Conservation (phyloP, 805 yeast genomes). For the Nakazawaea ernobii region DNA sequence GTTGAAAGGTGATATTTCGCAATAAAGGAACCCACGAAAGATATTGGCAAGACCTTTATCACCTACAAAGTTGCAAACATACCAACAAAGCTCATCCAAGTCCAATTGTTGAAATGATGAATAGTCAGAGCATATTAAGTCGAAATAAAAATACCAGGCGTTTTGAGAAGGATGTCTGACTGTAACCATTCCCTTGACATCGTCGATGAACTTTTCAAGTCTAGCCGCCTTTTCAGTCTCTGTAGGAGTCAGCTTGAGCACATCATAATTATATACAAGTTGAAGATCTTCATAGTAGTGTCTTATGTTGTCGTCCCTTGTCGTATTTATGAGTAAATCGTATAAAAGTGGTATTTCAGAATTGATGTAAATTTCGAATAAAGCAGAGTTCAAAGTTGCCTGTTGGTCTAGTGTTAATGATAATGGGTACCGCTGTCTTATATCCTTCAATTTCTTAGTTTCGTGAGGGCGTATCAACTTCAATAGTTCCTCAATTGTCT, state of each 20-base stretch:
- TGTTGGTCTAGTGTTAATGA: slow-evolving; percentile 34
- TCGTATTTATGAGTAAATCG: slow-evolving; percentile 47
- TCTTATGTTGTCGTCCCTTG: slow-evolving; percentile 52
- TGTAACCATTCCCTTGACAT: slow-evolving; percentile 68
- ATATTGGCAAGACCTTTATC: slow-evolving; percentile 53
- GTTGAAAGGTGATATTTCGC: slow-evolving; percentile 65
- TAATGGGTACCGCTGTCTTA: slow-evolving; percentile 43
- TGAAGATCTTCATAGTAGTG: slow-evolving; percentile 51
- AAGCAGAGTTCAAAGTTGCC: slow-evolving; percentile 29
- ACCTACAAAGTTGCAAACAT: slow-evolving; percentile 48
- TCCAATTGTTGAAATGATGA: slow-evolving; percentile 44
- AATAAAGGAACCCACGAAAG: slow-evolving; percentile 55
- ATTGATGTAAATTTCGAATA: slow-evolving; percentile 42
- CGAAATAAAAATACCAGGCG: slow-evolving; percentile 72
- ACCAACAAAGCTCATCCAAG: slow-evolving; percentile 38
- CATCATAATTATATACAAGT: slow-evolving; percentile 49
- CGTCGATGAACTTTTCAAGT: slow-evolving; percentile 39
- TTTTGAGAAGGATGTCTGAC: slow-evolving; percentile 53
- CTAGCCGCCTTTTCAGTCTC: slow-evolving; percentile 29
- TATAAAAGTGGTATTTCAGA: slow-evolving; percentile 53
- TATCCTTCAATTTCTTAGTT: slow-evolving; percentile 30
- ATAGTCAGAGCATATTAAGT: slow-evolving; percentile 55
- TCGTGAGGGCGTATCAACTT: slow-evolving; percentile 36
- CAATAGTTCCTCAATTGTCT: slow-evolving; percentile 34
- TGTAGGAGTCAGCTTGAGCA: slow-evolving; percentile 47